Conservation (phyloP, 1,139 yeast species). For the Pichia sp. region DNA sequence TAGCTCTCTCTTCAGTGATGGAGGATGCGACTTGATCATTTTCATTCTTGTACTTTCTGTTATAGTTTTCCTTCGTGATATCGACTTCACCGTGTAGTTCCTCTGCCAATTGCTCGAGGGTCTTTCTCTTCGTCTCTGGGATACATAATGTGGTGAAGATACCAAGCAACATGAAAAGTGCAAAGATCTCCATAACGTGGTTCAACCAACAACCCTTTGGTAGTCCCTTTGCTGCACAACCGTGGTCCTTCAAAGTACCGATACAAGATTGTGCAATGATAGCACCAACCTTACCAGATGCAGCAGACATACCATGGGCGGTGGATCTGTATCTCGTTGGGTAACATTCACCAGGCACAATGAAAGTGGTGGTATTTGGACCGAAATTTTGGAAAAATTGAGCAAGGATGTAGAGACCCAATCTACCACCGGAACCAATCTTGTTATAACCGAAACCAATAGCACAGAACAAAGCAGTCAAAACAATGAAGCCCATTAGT, state of each 20-base stretch:
- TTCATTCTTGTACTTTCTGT: not conserved
- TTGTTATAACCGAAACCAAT: conserved; percentile 77
- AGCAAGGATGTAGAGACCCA: conserved; percentile 67
- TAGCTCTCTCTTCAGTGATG: conserved; percentile 1
- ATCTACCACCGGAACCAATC: conserved; percentile 53
- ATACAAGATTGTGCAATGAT: conserved; percentile 89
- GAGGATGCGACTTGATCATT: conserved; percentile 5
- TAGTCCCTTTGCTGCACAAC: conserved; percentile 48
- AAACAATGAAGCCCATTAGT: conserved; percentile 59
- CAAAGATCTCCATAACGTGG: conserved; percentile 90
- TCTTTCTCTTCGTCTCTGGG: conserved; percentile 88
- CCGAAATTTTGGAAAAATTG: conserved; percentile 90
- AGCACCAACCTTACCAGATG: conserved; percentile 94
- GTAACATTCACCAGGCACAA: conserved; percentile 93
- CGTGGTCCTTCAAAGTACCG: conserved; percentile 78
- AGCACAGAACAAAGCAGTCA: conserved; percentile 60
- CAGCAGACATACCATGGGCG: conserved; percentile 98
- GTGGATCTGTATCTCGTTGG: conserved; percentile 98
- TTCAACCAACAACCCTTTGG: conserved; percentile 71
- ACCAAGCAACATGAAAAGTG: conserved; percentile 83
- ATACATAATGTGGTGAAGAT: conserved; percentile 53
- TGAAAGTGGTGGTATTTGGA: conserved; percentile 93
- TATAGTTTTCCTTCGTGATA: conserved; percentile 16
- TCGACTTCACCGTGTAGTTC: conserved; percentile 73
- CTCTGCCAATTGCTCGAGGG: conserved; percentile 75